Conservation (phyloP, 1,284 basidiomycete species). For the Cutaneotrichosporon sp. region DNA sequence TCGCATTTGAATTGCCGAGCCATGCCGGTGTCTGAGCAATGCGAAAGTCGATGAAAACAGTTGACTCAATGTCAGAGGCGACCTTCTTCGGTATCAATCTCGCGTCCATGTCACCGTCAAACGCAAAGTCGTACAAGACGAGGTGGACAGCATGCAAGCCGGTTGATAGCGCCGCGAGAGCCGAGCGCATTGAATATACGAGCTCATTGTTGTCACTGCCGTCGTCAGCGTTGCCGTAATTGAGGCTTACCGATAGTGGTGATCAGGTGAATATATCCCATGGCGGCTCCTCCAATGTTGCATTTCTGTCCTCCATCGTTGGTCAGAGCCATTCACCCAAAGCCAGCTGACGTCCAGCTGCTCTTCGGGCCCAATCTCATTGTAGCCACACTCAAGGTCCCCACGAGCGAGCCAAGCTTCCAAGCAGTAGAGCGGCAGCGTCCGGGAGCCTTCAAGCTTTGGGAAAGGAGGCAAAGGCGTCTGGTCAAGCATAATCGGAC, state of each 20-base stretch:
- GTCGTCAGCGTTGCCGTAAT: not conserved
- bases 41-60: constrained; percentile 18
- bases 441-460: constrained; percentile 30
- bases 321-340: constrained; percentile 46
- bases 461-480: constrained; percentile 37
- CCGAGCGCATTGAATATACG: constrained; percentile 43
- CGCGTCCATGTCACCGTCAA: constrained; percentile 25
- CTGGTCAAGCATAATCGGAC: constrained; percentile 28
- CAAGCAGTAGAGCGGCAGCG: constrained; percentile 35
- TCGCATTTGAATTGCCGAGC: constrained; percentile 30
- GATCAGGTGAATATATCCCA: constrained; percentile 33
- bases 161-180: constrained; percentile 34
- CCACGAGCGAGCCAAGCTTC: constrained; percentile 43
- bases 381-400: constrained; percentile 29
- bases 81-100: too few relatives aligned
- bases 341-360: constrained; percentile 41
- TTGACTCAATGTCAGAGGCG: not conserved
- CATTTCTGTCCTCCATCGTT: constrained; percentile 36
- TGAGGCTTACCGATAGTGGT: constrained; percentile 38
- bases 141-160: constrained; percentile 37
- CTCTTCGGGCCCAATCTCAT: constrained; percentile 38
- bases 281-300: constrained; percentile 17
- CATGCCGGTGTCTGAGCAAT: constrained; percentile 41
- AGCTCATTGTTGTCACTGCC: constrained; percentile 43
- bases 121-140: constrained; percentile 36